Evolutionary conservation across 768 basidiomycete genomes (phyloP).

Genomic region (Phylloporus arenicola): DNA sequence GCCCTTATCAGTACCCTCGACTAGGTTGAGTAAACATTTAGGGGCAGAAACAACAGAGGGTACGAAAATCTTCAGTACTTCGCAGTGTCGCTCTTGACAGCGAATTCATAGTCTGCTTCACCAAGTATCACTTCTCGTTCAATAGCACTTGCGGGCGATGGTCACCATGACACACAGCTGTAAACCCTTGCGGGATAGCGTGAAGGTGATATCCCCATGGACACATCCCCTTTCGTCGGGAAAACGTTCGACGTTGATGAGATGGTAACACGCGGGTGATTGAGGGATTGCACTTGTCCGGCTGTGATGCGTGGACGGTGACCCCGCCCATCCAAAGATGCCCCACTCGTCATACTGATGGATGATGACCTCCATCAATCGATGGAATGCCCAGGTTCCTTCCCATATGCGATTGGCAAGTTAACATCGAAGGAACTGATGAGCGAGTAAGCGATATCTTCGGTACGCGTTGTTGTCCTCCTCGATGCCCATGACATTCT

Average conservation of each 20-base stretch:
- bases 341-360: constrained; percentile 20
- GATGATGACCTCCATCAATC: constrained; percentile 22
- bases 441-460: constrained; percentile 24
- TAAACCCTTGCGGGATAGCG: constrained; percentile 12
- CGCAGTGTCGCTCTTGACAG: neutral
- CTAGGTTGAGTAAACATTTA: too few relatives aligned
- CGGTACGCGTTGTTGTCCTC: constrained; percentile 20
- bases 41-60: too few relatives aligned
- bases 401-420: constrained; percentile 14
- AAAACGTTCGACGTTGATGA: constrained; percentile 1
- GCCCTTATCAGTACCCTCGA: too few relatives aligned
- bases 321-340: constrained; percentile 22
- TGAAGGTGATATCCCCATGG: constrained; percentile 15
- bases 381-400: constrained; percentile 21
- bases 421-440: constrained; percentile 24
- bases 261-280: constrained; percentile 16
- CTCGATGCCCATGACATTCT: constrained; percentile 22
- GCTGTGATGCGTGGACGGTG: constrained; percentile 10
- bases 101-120: constrained; percentile 2
- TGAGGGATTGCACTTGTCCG: constrained; percentile 10
- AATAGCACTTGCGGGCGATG: too few relatives aligned
- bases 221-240: constrained; percentile 5
- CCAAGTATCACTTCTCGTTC: too few relatives aligned
- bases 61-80: too few relatives aligned
- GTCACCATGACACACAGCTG: constrained; percentile 9